Evolutionary conservation across 345 rosid genomes (phyloP), one percentile per base, ranked within the genome.

Genomic region (Euphorbia pulcherrima): DNA sequence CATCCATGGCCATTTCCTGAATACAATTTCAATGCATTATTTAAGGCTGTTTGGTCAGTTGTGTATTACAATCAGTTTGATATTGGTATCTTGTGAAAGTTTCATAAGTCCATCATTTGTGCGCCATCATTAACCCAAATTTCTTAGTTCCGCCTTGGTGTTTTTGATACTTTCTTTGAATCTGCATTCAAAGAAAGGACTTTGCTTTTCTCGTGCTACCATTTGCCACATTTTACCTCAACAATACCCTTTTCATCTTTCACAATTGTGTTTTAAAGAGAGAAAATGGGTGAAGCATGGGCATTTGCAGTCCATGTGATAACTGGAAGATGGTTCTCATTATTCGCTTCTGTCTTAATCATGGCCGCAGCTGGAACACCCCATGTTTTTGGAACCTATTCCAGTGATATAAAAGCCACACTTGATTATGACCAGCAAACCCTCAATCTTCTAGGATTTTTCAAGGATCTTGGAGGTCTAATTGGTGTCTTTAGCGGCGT

Each of bases 391-490:
- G n/a, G n/a, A n/a, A n/a, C n/a, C n/a, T n/a, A n/a, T n/a, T n/a
- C n/a, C n/a, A n/a, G n/a, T n/a, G n/a, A n/a, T n/a, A n/a, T n/a
- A n/a, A n/a, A n/a, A 67, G 53, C 87, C 0, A 61, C 85, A 1
- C 90, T 92, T 11, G 95, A 95, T 35, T 89, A 92, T 57, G 96
- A 88, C 68, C 96, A 92, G 67, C 74, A 86, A 7, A 92, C 98
- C 3, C 82, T 92, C 23, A 90, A 89, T 79, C 86, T 90, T 4
- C 17, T 92, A 21, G 90, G 92, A 4, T 90, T 88, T 78, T 86
- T 86, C 64, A 92, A 92, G 73, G 98, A 92, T 71, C 88, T 92
- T 0, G 98, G 98, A 27, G 94, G 92, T 41, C 13, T 41, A 8
- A 12, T 48, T 1, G 53, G 66, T 1, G 89, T 92, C 51, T 30